phyloP scores from a whole-genome alignment of 2,329 filamentous ascomycete species.

The Graphiopsis chlorocephala region DNA sequence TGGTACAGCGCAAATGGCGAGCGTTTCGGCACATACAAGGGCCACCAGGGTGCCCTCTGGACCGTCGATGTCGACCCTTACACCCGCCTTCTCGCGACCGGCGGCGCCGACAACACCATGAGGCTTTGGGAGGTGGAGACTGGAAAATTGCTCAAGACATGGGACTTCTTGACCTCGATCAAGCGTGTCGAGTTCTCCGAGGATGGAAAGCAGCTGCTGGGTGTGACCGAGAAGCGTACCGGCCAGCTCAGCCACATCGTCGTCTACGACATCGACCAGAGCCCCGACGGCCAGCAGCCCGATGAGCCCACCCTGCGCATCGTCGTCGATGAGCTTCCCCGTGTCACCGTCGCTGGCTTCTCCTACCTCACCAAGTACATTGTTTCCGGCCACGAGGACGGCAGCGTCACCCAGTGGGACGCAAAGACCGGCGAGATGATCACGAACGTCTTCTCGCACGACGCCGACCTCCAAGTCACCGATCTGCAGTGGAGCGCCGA shows the following conservation, averaged over 20 bases:
- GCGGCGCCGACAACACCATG: constrained; percentile 97
- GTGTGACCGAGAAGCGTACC: constrained; percentile 98
- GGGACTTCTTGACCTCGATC: constrained; percentile 95
- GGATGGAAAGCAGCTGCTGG: constrained; percentile 84
- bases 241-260: constrained; percentile 92
- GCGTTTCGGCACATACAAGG: constrained; percentile 91
- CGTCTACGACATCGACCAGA: constrained; percentile 83
- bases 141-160: constrained; percentile 89
- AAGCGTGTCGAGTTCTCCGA: constrained; percentile 98
- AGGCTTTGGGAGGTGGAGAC: constrained; percentile 94
- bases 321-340: constrained; percentile 84
- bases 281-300: constrained; percentile 77
- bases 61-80: constrained; percentile 95
- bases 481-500: constrained; percentile 94
- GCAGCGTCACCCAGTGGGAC: constrained; percentile 86
- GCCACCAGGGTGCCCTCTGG: constrained; percentile 97
- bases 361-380: constrained; percentile 94
- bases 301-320: constrained; percentile 83
- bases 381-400: constrained; percentile 95
- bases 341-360: constrained; percentile 96
- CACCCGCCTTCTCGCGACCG: constrained; percentile 85
- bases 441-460: constrained; percentile 79
- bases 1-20: constrained; percentile 99
- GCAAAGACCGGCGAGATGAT: constrained; percentile 84
- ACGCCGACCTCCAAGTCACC: constrained; percentile 77